Conservation (phyloP, 2,329 filamentous ascomycete species). For the Orbilia oligospora region DNA sequence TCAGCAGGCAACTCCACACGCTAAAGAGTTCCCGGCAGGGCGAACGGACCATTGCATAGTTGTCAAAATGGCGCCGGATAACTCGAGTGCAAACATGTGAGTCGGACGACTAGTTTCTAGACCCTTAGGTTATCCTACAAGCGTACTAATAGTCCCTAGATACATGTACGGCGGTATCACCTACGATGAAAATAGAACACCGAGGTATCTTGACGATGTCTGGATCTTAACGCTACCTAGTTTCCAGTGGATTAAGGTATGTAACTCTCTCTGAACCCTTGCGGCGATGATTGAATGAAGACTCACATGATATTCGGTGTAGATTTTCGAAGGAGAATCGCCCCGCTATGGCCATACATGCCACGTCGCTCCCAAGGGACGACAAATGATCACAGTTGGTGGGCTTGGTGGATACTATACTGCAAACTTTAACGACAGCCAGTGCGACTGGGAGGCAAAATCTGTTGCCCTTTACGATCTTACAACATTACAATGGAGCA, state of each 20-base stretch:
- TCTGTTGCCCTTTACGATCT: constrained; percentile 54
- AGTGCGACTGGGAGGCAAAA: constrained; percentile 54
- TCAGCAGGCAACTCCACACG: constrained; percentile 49
- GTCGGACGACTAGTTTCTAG: neutral
- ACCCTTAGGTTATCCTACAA: neutral
- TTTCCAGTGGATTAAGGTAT: constrained; percentile 64
- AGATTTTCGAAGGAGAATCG: constrained; percentile 56
- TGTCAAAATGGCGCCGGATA: constrained; percentile 42
- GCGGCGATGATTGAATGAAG: neutral
- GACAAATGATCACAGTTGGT: constrained; percentile 57
- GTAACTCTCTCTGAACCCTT: neutral
- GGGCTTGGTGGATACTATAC: constrained; percentile 51
- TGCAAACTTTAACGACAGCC: constrained; percentile 48
- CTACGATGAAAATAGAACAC: constrained; percentile 17
- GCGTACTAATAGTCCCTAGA: constrained; percentile 18
- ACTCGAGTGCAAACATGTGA: constrained; percentile 49
- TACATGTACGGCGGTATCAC: constrained; percentile 53
- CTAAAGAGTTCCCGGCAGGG: constrained; percentile 39
- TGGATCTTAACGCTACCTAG: constrained; percentile 64
- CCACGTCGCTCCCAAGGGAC: constrained; percentile 47
- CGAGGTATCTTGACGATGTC: constrained; percentile 60
- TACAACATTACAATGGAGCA: constrained; percentile 50
- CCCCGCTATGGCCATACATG: constrained; percentile 56
- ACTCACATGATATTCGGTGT: neutral
- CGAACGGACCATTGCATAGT: constrained; percentile 55